Evolutionary conservation across 2,329 filamentous ascomycete species (phyloP).

Genomic region (Penicillium hesseltinei): DNA sequence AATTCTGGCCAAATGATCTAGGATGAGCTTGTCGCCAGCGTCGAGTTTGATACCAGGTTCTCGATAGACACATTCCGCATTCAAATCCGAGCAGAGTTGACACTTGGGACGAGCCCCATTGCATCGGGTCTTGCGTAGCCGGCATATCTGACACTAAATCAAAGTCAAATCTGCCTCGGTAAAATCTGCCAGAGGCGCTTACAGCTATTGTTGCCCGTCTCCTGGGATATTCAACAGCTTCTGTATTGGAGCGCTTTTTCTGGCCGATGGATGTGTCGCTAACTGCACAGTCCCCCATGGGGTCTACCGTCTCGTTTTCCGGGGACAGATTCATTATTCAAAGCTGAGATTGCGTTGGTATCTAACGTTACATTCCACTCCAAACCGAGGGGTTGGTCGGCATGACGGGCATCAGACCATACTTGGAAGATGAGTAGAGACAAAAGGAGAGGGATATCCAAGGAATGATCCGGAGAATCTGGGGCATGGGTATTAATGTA

Average conservation of each 20-base stretch:
- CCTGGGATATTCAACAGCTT: slow-evolving; percentile 33
- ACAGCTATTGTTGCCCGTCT: slow-evolving; percentile 37
- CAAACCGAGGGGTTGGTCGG: neutral
- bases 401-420: slow-evolving; percentile 8
- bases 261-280: slow-evolving; percentile 20
- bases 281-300: slow-evolving; percentile 6
- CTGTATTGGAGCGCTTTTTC: slow-evolving; percentile 32
- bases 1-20: slow-evolving; percentile 74
- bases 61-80: slow-evolving; percentile 79
- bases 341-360: neutral
- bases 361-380: slow-evolving; percentile 1
- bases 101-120: slow-evolving; percentile 80
- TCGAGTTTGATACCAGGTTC: slow-evolving; percentile 86
- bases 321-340: neutral
- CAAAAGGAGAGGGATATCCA: neutral
- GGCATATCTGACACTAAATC: slow-evolving; percentile 72
- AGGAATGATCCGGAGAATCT: neutral
- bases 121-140: slow-evolving; percentile 75
- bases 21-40: slow-evolving; percentile 79
- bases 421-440: neutral
- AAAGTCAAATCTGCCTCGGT: neutral
- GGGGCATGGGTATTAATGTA: neutral
- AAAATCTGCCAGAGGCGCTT: slow-evolving; percentile 11
- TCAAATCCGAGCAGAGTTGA: slow-evolving; percentile 77
- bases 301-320: slow-evolving; percentile 11